phyloP scores from a whole-genome alignment of 2,329 filamentous ascomycete genomes.

The Orbilia javanica region DNA sequence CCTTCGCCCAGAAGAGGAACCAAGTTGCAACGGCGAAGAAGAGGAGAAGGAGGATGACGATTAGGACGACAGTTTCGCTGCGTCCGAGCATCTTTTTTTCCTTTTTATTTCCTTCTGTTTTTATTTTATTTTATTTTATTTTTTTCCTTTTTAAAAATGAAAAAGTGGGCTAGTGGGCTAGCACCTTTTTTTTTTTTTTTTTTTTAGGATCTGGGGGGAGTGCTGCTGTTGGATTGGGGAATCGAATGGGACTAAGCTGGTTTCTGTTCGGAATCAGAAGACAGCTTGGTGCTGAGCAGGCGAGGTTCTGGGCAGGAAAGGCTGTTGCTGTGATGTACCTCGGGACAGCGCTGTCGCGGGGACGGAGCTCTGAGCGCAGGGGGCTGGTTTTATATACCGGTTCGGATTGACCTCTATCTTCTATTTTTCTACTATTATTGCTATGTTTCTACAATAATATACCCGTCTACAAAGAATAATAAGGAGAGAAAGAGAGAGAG shows the following conservation, averaged over 20 bases:
- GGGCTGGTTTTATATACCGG: neutral
- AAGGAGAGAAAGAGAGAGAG: neutral
- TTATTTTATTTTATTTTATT: neutral
- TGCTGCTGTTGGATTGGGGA: too few species aligned
- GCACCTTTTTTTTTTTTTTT: neutral
- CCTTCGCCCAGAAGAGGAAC: constrained; percentile 37
- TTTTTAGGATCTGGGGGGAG: neutral
- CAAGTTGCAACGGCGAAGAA: constrained; percentile 40
- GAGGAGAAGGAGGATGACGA: constrained; percentile 54
- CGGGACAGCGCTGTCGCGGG: neutral
- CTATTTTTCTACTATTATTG: too few species aligned
- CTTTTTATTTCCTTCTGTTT: neutral
- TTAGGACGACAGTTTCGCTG: constrained; percentile 53
- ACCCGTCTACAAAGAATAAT: neutral
- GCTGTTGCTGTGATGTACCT: neutral
- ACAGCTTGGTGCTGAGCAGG: constrained; percentile 9
- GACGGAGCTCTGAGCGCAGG: neutral
- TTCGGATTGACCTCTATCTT: neutral
- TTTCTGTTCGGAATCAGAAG: constrained; percentile 45
- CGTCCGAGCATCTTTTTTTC: constrained; percentile 35
- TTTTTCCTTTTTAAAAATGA: too few species aligned
- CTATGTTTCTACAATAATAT: neutral
- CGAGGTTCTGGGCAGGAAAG: neutral
- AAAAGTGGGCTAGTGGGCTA: neutral
- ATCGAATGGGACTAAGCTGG: neutral